A percentile compares a stretch with the other conserved stretches of the same genome.
Conservation (phyloP, 371 early-diverging fungal genomes). For the Zychaea mexicana region DNA sequence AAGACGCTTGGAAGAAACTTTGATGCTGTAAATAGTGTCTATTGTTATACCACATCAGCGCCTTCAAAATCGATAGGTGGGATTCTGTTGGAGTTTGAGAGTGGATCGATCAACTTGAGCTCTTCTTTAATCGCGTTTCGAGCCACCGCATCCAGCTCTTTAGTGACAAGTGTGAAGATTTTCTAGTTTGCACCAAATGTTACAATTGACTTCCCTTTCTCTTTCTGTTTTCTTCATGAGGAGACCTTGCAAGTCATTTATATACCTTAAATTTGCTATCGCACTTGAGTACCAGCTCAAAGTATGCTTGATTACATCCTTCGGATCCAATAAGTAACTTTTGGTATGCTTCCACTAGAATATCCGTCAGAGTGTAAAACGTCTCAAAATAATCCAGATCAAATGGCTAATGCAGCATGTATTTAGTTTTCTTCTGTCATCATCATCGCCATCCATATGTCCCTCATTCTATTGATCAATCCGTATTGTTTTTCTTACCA, state of each 20-base stretch:
- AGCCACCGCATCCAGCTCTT: constrained; percentile 53
- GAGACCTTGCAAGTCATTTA: too few relatives aligned
- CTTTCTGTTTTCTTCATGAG: too few relatives aligned
- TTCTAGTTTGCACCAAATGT: too few relatives aligned
- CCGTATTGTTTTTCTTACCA: constrained; percentile 45
- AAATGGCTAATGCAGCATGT: constrained; percentile 43
- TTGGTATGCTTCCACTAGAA: constrained; percentile 49
- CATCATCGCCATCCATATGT: too few relatives aligned
- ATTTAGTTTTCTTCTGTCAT: neutral
- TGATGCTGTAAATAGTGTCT: too few relatives aligned
- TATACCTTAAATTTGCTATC: constrained; percentile 56
- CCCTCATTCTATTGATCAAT: neutral
- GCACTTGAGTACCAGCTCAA: constrained; percentile 60
- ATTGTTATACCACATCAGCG: constrained; percentile 23
- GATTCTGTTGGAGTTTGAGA: constrained; percentile 35
- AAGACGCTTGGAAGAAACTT: too few relatives aligned
- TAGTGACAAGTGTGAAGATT: constrained; percentile 55
- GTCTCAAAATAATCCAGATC: constrained; percentile 62
- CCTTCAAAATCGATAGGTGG: constrained; percentile 51
- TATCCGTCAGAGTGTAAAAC: constrained; percentile 53
- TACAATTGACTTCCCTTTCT: too few relatives aligned
- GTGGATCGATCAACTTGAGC: constrained; percentile 52
- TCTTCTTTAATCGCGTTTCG: constrained; percentile 60
- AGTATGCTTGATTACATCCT: constrained; percentile 48
- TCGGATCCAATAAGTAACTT: constrained; percentile 43